phyloP scores from a whole-genome alignment of 1,139 yeast genomes.

The Debaryomyces subglobosus region DNA sequence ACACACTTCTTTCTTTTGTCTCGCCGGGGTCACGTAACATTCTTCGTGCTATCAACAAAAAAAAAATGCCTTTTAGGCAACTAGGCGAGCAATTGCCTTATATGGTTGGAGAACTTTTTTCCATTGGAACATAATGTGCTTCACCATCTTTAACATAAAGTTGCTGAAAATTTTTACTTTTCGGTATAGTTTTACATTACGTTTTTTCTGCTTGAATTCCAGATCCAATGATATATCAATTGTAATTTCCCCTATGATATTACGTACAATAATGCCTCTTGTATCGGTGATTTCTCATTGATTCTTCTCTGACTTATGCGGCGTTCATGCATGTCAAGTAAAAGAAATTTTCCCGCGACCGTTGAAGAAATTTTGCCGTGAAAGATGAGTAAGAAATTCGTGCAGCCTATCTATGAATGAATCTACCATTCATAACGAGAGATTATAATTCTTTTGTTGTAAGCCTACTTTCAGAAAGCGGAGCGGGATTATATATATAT shows the following conservation, averaged over 20 bases:
- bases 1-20: background rate
- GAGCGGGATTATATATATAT: background rate
- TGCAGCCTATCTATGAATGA: background rate
- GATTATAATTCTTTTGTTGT: background rate
- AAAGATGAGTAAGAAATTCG: background rate
- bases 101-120: background rate
- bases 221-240: background rate
- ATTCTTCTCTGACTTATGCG: background rate
- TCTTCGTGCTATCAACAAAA: background rate
- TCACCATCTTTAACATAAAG: background rate
- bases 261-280: background rate
- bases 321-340: background rate
- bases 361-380: slow-evolving; percentile 5
- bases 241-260: background rate
- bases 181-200: background rate
- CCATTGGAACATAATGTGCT: background rate
- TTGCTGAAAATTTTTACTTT: background rate
- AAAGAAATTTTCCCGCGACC: slow-evolving; percentile 7
- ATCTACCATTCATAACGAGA: slow-evolving; percentile 1
- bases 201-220: background rate
- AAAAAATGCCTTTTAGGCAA: background rate
- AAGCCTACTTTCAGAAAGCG: background rate
- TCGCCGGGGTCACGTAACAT: background rate
- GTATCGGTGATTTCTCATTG: background rate
- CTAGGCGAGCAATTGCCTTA: background rate